Evolutionary conservation across 2,329 filamentous ascomycete species (phyloP).

Genomic region (Sphaerulina musiva): DNA sequence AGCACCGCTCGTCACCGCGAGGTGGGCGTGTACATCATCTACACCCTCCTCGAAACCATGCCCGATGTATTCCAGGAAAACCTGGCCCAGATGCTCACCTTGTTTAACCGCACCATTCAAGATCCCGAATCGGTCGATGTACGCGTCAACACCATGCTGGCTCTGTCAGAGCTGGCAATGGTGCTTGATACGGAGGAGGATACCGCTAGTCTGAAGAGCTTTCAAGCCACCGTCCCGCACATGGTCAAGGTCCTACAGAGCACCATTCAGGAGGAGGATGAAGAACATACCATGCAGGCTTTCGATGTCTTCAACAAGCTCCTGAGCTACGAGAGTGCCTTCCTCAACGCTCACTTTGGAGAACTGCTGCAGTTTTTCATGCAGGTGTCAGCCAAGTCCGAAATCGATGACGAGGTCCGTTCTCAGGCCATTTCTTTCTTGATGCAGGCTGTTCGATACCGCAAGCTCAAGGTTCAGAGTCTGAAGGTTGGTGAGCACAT

Average conservation of each 20-base stretch:
- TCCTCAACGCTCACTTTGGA: constrained; percentile 78
- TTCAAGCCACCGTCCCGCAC: constrained; percentile 73
- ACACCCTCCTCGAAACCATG: constrained; percentile 81
- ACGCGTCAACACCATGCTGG: constrained; percentile 87
- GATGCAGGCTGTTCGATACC: constrained; percentile 83
- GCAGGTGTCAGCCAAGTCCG: constrained; percentile 68
- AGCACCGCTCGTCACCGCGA: constrained; percentile 72
- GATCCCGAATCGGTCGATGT: constrained; percentile 89
- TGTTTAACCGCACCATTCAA: constrained; percentile 81
- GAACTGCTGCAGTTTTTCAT: constrained; percentile 93
- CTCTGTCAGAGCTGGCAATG: constrained; percentile 79
- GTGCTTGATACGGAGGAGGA: constrained; percentile 85
- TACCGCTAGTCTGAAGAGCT: constrained; percentile 60
- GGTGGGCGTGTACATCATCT: constrained; percentile 88
- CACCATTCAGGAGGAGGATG: constrained; percentile 64
- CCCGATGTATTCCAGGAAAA: constrained; percentile 79
- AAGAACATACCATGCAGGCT: constrained; percentile 79
- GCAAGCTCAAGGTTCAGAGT: constrained; percentile 90
- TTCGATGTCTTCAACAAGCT: constrained; percentile 98
- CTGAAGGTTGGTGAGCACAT: constrained; percentile 81
- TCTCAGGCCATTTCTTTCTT: constrained; percentile 89
- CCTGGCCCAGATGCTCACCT: constrained; percentile 67
- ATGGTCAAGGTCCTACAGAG: constrained; percentile 89
- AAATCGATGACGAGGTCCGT: constrained; percentile 75
- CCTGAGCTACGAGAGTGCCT: constrained; percentile 77